Conservation (phyloP, 1,139 yeast genomes). For the Diutina siamensis region DNA sequence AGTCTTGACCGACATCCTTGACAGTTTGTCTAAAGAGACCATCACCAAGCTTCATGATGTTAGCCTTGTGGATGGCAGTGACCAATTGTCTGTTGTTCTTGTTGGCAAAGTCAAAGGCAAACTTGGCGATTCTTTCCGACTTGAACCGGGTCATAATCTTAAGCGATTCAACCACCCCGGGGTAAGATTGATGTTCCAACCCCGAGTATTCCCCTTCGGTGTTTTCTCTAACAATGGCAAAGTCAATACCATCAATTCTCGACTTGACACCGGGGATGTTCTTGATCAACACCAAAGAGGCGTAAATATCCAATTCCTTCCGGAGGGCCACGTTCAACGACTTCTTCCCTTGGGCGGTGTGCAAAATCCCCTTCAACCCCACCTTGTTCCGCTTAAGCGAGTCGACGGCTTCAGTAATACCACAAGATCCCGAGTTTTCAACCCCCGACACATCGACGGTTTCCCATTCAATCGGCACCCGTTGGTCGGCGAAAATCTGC, state of each 20-base stretch:
- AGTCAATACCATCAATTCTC: constrained; percentile 78
- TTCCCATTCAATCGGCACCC: constrained; percentile 92
- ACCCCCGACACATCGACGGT: constrained; percentile 80
- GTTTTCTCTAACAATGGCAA: constrained; percentile 94
- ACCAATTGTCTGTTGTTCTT: constrained; percentile 87
- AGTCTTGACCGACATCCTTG: constrained; percentile 80
- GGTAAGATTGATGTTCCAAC: constrained; percentile 92
- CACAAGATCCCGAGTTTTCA: constrained; percentile 45
- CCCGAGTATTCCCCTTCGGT: constrained; percentile 98
- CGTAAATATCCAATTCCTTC: constrained; percentile 91
- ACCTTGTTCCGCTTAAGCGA: constrained; percentile 93
- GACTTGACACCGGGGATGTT: constrained; percentile 92
- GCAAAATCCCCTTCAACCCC: constrained; percentile 92
- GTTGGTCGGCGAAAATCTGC: constrained; percentile 74
- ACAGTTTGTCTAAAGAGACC: constrained; percentile 95
- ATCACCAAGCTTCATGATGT: constrained; percentile 97
- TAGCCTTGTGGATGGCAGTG: constrained; percentile 97
- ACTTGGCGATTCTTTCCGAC: constrained; percentile 95
- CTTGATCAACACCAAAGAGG: constrained; percentile 86
- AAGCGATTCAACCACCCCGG: constrained; percentile 95
- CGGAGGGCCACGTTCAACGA: constrained; percentile 94
- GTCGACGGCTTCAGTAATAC: constrained; percentile 76
- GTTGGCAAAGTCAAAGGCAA: constrained; percentile 91
- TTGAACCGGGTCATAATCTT: constrained; percentile 91
- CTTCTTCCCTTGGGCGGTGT: constrained; percentile 60